A percentile compares a stretch with the other conserved stretches of the same genome.
phyloP scores from a whole-genome alignment of 305 asterid genomes.

The Fraxinus xanthoxyloides region DNA sequence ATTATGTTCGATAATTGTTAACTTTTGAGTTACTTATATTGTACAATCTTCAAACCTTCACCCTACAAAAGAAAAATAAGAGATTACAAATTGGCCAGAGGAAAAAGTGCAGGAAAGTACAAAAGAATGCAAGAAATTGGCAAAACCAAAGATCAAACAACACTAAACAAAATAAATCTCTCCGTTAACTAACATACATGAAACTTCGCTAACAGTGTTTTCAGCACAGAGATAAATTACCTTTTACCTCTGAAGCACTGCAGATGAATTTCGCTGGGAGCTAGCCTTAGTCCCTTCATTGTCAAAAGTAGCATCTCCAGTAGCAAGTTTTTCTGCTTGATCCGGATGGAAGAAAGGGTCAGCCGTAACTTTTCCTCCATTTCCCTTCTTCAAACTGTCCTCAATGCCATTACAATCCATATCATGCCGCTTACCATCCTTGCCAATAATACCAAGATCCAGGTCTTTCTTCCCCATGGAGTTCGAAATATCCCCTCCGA shows the following conservation, averaged over 20 bases:
- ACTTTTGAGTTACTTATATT: not conserved
- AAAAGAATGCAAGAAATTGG: not conserved
- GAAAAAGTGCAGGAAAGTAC: not conserved
- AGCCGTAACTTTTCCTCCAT: slow-evolving; percentile 29
- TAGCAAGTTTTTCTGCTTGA: slow-evolving; percentile 28
- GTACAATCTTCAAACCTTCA: not conserved
- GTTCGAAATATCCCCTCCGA: slow-evolving; percentile 37
- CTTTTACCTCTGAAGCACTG: slow-evolving; percentile 24
- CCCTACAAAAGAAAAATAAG: slow-evolving; percentile 12
- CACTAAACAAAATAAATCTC: not conserved
- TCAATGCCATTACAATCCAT: slow-evolving; percentile 53
- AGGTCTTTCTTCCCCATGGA: slow-evolving; percentile 50
- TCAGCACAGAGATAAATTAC: slow-evolving; percentile 6
- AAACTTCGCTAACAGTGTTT: not conserved
- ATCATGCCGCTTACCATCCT: slow-evolving; percentile 52
- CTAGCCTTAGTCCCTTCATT: slow-evolving; percentile 37
- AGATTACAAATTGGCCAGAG: slow-evolving; percentile 5
- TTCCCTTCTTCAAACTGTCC: slow-evolving; percentile 49
- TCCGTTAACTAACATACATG: not conserved
- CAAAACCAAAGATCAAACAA: not conserved
- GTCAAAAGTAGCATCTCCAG: slow-evolving; percentile 24
- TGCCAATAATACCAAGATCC: slow-evolving; percentile 48
- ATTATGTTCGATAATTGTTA: not conserved
- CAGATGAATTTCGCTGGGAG: slow-evolving; percentile 32
- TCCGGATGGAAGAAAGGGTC: slow-evolving; percentile 41